phyloP scores from a whole-genome alignment of 2,329 filamentous ascomycete species.

The Trichoderma sp. region DNA sequence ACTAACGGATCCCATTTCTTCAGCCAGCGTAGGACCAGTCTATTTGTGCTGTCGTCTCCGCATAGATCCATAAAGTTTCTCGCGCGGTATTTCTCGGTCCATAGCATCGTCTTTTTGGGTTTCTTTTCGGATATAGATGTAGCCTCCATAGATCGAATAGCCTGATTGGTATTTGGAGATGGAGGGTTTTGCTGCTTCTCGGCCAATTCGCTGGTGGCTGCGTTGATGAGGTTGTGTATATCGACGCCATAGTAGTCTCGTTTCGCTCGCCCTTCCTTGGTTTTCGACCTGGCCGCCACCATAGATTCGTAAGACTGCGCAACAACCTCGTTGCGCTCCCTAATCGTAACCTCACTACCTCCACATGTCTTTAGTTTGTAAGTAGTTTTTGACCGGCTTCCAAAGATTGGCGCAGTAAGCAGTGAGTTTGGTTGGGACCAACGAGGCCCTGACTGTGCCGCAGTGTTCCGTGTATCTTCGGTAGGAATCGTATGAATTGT shows the following conservation, averaged over 20 bases:
- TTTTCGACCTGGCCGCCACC: slow-evolving; percentile 65
- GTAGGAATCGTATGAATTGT: neutral
- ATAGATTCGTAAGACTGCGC: slow-evolving; percentile 62
- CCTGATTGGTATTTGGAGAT: slow-evolving; percentile 27
- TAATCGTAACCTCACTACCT: slow-evolving; percentile 57
- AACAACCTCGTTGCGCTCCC: slow-evolving; percentile 48
- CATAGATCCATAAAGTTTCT: slow-evolving; percentile 89
- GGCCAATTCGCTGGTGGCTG: slow-evolving; percentile 61
- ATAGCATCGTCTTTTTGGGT: slow-evolving; percentile 61
- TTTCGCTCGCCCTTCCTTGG: slow-evolving; percentile 65
- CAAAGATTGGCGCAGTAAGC: slow-evolving; percentile 32
- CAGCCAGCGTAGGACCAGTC: slow-evolving; percentile 85
- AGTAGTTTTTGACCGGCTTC: slow-evolving; percentile 28
- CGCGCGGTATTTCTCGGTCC: slow-evolving; percentile 97
- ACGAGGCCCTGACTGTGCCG: slow-evolving; percentile 14
- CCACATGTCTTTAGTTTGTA: slow-evolving; percentile 54
- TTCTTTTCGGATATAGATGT: slow-evolving; percentile 35
- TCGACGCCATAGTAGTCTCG: slow-evolving; percentile 89
- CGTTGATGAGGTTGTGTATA: slow-evolving; percentile 78
- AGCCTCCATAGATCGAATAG: slow-evolving; percentile 46
- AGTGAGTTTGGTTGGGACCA: slow-evolving; percentile 28
- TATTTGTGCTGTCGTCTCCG: slow-evolving; percentile 91
- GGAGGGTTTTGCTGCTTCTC: slow-evolving; percentile 30
- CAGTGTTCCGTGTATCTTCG: neutral
- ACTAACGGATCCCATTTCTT: slow-evolving; percentile 93